phyloP scores from a whole-genome alignment of 2,329 filamentous ascomycete genomes.

The Xylariomycetidae sp. region DNA sequence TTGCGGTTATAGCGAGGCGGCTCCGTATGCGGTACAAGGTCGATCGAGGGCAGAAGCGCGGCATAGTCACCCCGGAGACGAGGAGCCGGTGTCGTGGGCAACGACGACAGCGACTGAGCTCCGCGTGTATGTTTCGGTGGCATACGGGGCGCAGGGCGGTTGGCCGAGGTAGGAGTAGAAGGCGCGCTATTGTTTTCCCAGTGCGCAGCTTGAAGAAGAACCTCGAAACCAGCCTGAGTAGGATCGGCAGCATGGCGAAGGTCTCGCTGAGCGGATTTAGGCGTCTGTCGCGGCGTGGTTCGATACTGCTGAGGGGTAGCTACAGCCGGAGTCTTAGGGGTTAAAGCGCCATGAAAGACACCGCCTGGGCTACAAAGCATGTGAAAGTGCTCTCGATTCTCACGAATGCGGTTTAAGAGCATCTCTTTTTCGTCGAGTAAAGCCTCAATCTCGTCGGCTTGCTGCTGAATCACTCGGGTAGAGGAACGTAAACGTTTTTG shows the following conservation, averaged over 20 bases:
- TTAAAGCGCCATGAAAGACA: slow-evolving; percentile 58
- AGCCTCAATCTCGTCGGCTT: slow-evolving; percentile 66
- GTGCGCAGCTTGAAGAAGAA: slow-evolving; percentile 74
- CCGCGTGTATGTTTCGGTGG: slow-evolving; percentile 65
- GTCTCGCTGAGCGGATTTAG: slow-evolving; percentile 34
- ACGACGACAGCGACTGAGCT: slow-evolving; percentile 77
- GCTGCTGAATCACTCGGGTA: slow-evolving; percentile 72
- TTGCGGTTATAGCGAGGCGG: slow-evolving; percentile 40
- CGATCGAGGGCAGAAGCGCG: slow-evolving; percentile 56
- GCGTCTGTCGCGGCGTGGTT: slow-evolving; percentile 48
- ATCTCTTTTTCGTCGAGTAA: slow-evolving; percentile 73
- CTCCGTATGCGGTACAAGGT: slow-evolving; percentile 59
- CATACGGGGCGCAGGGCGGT: slow-evolving; percentile 43
- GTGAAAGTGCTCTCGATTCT: slow-evolving; percentile 84
- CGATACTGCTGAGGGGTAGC: slow-evolving; percentile 42
- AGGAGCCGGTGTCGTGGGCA: slow-evolving; percentile 70
- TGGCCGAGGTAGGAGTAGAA: slow-evolving; percentile 56
- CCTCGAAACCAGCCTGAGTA: slow-evolving; percentile 66
- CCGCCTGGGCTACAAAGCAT: slow-evolving; percentile 71
- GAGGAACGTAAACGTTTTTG: slow-evolving; percentile 64
- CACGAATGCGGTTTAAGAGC: slow-evolving; percentile 77
- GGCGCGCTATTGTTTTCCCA: slow-evolving; percentile 73
- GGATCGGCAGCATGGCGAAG: slow-evolving; percentile 40
- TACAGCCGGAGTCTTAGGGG: slow-evolving; percentile 46
- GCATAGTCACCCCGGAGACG: slow-evolving; percentile 44